Conservation (phyloP, 2,329 filamentous ascomycete genomes). For the Truncatella angustata region DNA sequence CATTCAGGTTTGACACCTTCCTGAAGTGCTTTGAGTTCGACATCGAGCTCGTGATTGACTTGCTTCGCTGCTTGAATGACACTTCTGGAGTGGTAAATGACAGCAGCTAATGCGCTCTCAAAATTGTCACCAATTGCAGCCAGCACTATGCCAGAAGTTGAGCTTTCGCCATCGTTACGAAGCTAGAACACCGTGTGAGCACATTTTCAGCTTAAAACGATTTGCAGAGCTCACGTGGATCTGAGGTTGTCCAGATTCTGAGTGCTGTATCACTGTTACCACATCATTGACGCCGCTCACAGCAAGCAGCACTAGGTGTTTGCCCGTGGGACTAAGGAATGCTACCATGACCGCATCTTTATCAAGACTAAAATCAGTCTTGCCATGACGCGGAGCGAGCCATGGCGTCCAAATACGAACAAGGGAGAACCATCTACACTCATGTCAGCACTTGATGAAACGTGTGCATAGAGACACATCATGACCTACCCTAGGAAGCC, state of each 20-base stretch:
- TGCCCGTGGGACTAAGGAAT: conserved; percentile 70
- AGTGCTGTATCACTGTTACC: conserved; percentile 66
- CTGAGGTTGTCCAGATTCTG: conserved; percentile 62
- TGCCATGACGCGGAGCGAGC: conserved; percentile 86
- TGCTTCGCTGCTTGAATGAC: conserved; percentile 49
- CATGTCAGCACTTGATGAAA: too few species aligned
- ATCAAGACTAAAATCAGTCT: conserved; percentile 62
- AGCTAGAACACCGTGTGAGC: conserved; percentile 36
- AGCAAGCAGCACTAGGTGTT: conserved; percentile 74
- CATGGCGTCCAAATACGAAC: conserved; percentile 79
- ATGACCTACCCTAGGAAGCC: conserved; percentile 47
- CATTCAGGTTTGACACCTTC: conserved; percentile 60
- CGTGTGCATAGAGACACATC: too few species aligned
- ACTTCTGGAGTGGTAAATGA: conserved; percentile 83
- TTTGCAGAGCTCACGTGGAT: conserved; percentile 54
- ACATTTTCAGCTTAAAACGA: conserved; percentile 5
- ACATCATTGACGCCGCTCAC: conserved; percentile 73
- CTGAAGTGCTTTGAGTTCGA: conserved; percentile 44
- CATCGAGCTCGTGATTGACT: conserved; percentile 38
- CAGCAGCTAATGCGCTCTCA: conserved; percentile 73
- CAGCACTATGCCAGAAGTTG: conserved; percentile 60
- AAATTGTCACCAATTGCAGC: conserved; percentile 71
- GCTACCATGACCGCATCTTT: conserved; percentile 77
- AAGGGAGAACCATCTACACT: conserved; percentile 71
- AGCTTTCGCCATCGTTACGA: conserved; percentile 63